Evolutionary conservation across 352 stramenopile genomes (phyloP).

Genomic region (Pythium aquatile): DNA sequence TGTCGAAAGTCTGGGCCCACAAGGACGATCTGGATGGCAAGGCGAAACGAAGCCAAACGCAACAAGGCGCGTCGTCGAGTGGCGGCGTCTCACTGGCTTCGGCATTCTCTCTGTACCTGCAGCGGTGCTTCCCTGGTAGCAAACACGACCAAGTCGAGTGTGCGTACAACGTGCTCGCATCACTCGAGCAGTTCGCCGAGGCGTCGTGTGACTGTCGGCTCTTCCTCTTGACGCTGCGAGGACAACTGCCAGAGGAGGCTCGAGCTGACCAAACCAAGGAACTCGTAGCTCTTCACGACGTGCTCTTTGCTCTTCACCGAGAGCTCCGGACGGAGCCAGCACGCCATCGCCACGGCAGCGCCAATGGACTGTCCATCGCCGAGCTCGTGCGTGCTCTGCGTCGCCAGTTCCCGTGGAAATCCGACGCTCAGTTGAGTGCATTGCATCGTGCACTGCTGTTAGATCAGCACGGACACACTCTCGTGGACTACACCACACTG

Average conservation of each 20-base stretch:
- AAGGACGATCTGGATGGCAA: slow-evolving; percentile 51
- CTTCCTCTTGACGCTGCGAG: slow-evolving; percentile 48
- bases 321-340: slow-evolving; percentile 36
- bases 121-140: slow-evolving; percentile 29
- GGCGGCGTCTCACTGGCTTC: slow-evolving; percentile 29
- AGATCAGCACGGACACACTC: slow-evolving; percentile 35
- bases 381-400: slow-evolving; percentile 48
- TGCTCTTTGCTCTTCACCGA: slow-evolving; percentile 44
- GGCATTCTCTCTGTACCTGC: slow-evolving; percentile 39
- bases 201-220: slow-evolving; percentile 51
- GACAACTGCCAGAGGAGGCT: slow-evolving; percentile 46
- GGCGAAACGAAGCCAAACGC: slow-evolving; percentile 28
- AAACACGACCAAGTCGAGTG: slow-evolving; percentile 46
- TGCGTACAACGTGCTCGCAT: slow-evolving; percentile 56
- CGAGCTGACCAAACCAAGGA: slow-evolving; percentile 45
- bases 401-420: slow-evolving; percentile 65
- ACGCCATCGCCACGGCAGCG: slow-evolving; percentile 10
- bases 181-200: slow-evolving; percentile 40
- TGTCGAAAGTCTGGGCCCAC: slow-evolving; percentile 59
- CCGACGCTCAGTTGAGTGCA: slow-evolving; percentile 36
- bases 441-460: slow-evolving; percentile 46
- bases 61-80: slow-evolving; percentile 9
- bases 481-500: slow-evolving; percentile 48
- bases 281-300: slow-evolving; percentile 46
- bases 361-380: slow-evolving; percentile 33